These are phyloP conservation scores for Mesotaenium endlicherianum DNA, from an alignment of 139 green algal genomes.

Conservation along the genomic window DNA sequence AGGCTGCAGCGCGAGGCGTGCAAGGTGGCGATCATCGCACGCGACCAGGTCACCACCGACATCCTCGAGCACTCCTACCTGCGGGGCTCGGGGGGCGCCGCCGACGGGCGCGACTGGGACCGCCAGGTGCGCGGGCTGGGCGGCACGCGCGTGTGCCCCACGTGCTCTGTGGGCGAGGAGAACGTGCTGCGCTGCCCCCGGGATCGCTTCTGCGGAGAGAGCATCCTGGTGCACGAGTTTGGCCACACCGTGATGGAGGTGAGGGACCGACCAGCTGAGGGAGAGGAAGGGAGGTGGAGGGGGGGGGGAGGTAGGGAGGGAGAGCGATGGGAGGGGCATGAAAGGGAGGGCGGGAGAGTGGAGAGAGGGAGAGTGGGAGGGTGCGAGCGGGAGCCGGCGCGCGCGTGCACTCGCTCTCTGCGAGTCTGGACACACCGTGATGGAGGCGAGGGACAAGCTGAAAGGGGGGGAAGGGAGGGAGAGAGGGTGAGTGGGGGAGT, in stretches of 20 bases:
- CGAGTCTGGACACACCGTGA: slow-evolving; percentile 47
- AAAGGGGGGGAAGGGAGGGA: too few relatives aligned
- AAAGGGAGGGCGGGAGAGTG: neutral
- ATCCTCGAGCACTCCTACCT: slow-evolving; percentile 70
- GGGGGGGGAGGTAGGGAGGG: slow-evolving; percentile 1
- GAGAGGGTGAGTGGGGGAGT: too few relatives aligned
- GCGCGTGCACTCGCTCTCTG: too few relatives aligned
- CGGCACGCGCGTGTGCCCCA: slow-evolving; percentile 55
- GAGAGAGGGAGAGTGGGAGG: neutral
- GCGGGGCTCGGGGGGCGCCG: slow-evolving; percentile 45
- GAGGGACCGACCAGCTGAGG: neutral
- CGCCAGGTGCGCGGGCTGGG: slow-evolving; percentile 64
- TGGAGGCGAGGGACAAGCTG: too few relatives aligned
- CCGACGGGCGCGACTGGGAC: slow-evolving; percentile 10
- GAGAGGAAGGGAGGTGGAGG: too few relatives aligned
- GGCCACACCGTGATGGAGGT: slow-evolving; percentile 62
- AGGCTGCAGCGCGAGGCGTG: slow-evolving; percentile 46
- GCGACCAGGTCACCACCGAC: slow-evolving; percentile 69
- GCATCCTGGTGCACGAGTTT: slow-evolving; percentile 75
- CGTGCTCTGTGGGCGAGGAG: slow-evolving; percentile 47
- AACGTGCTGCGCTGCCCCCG: slow-evolving; percentile 43
- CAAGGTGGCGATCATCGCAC: slow-evolving; percentile 71
- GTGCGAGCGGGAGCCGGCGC: neutral
- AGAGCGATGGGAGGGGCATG: neutral
- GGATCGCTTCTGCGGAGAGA: slow-evolving; percentile 58